A percentile compares a stretch with the other conserved stretches of the same genome.
These are phyloP conservation scores for Kluyveromyces starmeri DNA, from an alignment of 805 yeast species.

Conservation along the genomic window DNA sequence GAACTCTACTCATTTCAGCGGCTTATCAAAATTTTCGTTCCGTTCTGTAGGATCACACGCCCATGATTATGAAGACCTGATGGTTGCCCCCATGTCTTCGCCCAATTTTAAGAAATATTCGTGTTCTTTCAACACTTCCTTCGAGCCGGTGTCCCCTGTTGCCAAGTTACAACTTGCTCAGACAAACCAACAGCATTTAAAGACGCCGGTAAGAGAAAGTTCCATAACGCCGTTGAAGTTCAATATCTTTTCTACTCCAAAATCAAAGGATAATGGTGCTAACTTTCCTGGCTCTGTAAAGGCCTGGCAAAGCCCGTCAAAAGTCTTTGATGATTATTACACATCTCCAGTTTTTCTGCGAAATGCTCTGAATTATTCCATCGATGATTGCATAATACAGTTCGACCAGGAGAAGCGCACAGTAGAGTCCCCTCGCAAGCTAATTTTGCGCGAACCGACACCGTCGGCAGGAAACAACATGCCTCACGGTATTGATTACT, in stretches of 20 bases:
- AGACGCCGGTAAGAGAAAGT: constrained; percentile 1
- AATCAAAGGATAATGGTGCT: neutral
- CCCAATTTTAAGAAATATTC: constrained; percentile 24
- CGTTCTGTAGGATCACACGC: neutral
- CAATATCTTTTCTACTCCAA: constrained; percentile 3
- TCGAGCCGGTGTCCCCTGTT: constrained; percentile 24
- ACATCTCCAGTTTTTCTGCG: constrained; percentile 21
- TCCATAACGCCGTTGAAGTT: constrained; percentile 1
- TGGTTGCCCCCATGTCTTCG: constrained; percentile 9
- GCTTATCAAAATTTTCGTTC: neutral
- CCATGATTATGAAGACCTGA: constrained; percentile 2
- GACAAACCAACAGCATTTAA: neutral
- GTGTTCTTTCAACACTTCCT: constrained; percentile 29
- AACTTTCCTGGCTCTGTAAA: constrained; percentile 10
- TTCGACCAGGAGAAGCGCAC: constrained; percentile 1
- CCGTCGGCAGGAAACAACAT: neutral
- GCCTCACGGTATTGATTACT: constrained; percentile 6
- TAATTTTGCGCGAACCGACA: neutral
- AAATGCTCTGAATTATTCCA: constrained; percentile 5
- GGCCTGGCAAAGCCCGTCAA: constrained; percentile 29
- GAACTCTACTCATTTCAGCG: neutral
- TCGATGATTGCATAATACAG: constrained; percentile 7
- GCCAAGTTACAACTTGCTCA: constrained; percentile 1
- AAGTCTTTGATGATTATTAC: constrained; percentile 26
- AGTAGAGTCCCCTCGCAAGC: constrained; percentile 3